Evolutionary conservation across 176 grass and related monocot species (phyloP), one percentile per base, ranked within the genome.

Genomic region (Raddia guianensis): DNA sequence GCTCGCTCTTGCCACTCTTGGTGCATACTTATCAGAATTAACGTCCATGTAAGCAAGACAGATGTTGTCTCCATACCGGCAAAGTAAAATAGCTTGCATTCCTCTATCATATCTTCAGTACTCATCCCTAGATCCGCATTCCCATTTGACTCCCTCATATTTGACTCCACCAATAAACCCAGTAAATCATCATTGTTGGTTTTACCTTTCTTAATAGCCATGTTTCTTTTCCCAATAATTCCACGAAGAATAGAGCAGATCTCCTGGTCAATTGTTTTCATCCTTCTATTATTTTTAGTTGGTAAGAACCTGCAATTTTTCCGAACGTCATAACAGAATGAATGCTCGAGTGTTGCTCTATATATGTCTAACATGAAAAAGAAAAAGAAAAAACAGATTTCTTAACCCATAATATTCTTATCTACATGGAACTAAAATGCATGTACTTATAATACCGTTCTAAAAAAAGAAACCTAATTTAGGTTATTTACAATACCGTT

Each of bases 1-100:
- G 91, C 89, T 7, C 44, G 48, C 8, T 83, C 89, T 72, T 97
- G 91, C 94, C 94, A 97, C 18, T 83, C 84, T 3, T 87, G 91
- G 86, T 97, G 81, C 91, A 94, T 97, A 75, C 91, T 91, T 49
- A 97, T 45, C 12, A 75, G 55, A 37, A 94, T 43, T 53, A 94
- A 76, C 9, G 94, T 92, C 94, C 94, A 97, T 42, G 91, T 97
- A 32, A 97, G 91, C 72, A 97, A 66, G n/a, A 90, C 84, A 9
- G 91, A 81, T 52, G 94, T 94, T 27, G 91, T 94, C 85, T 97
- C 91, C 66, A 91, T 86, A 53, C 91, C 91, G 1, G 87, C 94
- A 66, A 97, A 94, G 76, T 97, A 97, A 74, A 97, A 97, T 19
- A 97, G 59, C 73, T 92, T 92, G 85, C 94, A 97, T 82, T 97